A percentile compares a stretch with the other conserved stretches of the same genome.
phyloP scores from a whole-genome alignment of 345 rosid species.

The Rhizophora apiculata region DNA sequence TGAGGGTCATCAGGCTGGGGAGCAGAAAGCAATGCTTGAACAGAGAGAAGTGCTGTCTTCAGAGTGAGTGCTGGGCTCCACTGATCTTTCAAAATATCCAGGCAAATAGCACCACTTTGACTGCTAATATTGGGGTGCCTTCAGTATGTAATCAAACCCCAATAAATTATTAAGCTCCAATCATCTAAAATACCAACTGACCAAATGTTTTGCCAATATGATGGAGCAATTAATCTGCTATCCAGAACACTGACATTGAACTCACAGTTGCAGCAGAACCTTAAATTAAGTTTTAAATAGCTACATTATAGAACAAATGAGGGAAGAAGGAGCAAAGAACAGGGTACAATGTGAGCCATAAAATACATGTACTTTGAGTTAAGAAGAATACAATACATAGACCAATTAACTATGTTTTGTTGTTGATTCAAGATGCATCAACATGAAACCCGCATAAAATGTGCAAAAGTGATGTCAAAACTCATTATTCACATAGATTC shows the following conservation, averaged over 20 bases:
- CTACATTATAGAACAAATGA: not conserved
- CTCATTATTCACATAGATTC: too few relatives aligned
- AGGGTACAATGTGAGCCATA: too few relatives aligned
- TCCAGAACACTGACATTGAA: not conserved
- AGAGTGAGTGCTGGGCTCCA: slow-evolving; percentile 99
- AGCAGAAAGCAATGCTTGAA: slow-evolving; percentile 91
- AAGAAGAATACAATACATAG: too few relatives aligned
- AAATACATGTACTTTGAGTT: too few relatives aligned
- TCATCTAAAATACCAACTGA: not conserved
- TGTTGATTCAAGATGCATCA: too few relatives aligned
- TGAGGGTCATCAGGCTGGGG: slow-evolving; percentile 98
- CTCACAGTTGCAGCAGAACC: not conserved
- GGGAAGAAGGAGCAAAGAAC: too few relatives aligned
- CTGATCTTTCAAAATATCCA: slow-evolving; percentile 95
- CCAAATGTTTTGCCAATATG: not conserved
- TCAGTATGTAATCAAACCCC: slow-evolving; percentile 10
- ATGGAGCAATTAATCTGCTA: slow-evolving; percentile 2
- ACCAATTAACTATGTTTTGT: too few relatives aligned
- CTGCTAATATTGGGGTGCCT: slow-evolving; percentile 99
- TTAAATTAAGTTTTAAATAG: not conserved
- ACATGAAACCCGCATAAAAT: too few relatives aligned
- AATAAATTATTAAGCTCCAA: not conserved
- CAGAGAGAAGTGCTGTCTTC: slow-evolving; percentile 94
- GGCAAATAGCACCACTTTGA: slow-evolving; percentile 97
- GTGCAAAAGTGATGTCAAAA: too few relatives aligned